These are phyloP conservation scores for Choiromyces venosus DNA, from an alignment of 495 filamentous ascomycete species.

Conservation along the genomic window DNA sequence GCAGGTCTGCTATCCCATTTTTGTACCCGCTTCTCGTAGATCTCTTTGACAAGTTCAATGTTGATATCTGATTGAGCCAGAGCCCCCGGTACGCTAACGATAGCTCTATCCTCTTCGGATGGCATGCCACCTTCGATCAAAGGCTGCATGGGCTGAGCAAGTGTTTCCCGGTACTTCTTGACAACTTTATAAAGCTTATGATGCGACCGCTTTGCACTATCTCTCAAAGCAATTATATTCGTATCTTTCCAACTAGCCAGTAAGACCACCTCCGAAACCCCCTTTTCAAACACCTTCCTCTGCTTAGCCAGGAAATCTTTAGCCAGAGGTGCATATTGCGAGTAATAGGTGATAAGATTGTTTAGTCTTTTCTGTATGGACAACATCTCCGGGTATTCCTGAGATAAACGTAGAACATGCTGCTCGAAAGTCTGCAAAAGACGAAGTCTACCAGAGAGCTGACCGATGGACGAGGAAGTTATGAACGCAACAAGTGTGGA, in stretches of 20 bases:
- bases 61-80: conserved; percentile 8
- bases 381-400: conserved; percentile 53
- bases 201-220: conserved; percentile 84
- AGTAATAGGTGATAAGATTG: conserved; percentile 71
- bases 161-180: conserved; percentile 71
- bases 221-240: conserved; percentile 78
- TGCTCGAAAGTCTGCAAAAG: conserved; percentile 67
- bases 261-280: conserved; percentile 79
- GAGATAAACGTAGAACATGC: conserved; percentile 55
- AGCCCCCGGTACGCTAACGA: background rate
- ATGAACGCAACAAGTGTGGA: conserved; percentile 70
- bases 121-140: conserved; percentile 64
- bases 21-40: conserved; percentile 52
- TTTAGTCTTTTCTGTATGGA: conserved; percentile 56
- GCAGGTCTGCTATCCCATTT: conserved; percentile 59
- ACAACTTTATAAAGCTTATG: conserved; percentile 86
- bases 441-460: conserved; percentile 65
- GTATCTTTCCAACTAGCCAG: conserved; percentile 95
- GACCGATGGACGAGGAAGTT: conserved; percentile 65
- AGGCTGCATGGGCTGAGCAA: conserved; percentile 63
- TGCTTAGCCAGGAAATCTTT: conserved; percentile 58
- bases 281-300: conserved; percentile 65
- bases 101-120: conserved; percentile 18
- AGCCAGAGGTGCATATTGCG: conserved; percentile 60
- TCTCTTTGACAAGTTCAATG: conserved; percentile 41